These are phyloP conservation scores for Whalleya microplaca DNA, from an alignment of 2,329 filamentous ascomycete species.

Conservation along the genomic window DNA sequence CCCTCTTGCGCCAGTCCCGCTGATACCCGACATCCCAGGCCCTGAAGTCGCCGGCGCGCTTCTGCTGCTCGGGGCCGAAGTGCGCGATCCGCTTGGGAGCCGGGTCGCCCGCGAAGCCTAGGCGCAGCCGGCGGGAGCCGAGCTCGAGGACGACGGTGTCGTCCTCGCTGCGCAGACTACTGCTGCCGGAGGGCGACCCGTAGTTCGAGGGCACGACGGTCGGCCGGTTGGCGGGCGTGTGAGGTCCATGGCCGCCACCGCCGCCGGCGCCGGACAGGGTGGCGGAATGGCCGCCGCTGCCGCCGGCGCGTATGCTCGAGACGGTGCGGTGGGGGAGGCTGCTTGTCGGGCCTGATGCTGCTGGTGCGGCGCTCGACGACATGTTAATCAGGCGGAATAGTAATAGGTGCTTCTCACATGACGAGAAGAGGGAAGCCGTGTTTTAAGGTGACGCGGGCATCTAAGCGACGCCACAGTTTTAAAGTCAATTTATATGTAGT, in stretches of 20 bases:
- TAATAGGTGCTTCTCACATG: slow-evolving; percentile 12
- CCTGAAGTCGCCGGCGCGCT: slow-evolving; percentile 81
- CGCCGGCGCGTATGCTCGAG: slow-evolving; percentile 56
- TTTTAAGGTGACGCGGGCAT: not conserved
- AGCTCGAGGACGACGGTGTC: slow-evolving; percentile 84
- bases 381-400: slow-evolving; percentile 35
- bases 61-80: slow-evolving; percentile 76
- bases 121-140: slow-evolving; percentile 75
- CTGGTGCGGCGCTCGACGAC: slow-evolving; percentile 48
- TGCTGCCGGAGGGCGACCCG: slow-evolving; percentile 64
- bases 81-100: slow-evolving; percentile 71
- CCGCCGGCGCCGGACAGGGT: too few species aligned
- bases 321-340: slow-evolving; percentile 61
- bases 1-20: slow-evolving; percentile 51
- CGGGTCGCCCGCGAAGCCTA: slow-evolving; percentile 85
- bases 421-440: not conserved
- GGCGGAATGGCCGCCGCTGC: too few species aligned
- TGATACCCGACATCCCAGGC: slow-evolving; percentile 64
- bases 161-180: slow-evolving; percentile 73
- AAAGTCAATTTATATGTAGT: not conserved
- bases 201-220: slow-evolving; percentile 55
- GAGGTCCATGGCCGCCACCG: too few species aligned
- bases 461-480: not conserved
- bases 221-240: slow-evolving; percentile 60
- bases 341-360: too few species aligned